Percentiles rank a stretch among this genome's conserved stretches.
These are phyloP conservation scores for Hypoxylon sp. DNA, from an alignment of 2,329 filamentous ascomycete genomes.

Conservation along the genomic window DNA sequence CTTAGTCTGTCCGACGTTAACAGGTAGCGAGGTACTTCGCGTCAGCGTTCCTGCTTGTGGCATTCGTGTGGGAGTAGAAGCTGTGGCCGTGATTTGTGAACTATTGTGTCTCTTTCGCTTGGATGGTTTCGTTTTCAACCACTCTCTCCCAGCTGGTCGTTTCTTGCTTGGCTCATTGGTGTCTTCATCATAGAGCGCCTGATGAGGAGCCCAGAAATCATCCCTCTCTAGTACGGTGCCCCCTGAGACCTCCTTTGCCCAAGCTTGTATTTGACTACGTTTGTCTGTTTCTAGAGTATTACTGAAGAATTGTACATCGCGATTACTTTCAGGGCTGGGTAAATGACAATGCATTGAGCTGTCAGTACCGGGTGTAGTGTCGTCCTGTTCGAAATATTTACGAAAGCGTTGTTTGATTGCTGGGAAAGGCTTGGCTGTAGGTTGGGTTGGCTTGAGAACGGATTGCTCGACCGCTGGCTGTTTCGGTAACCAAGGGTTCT, in stretches of 20 bases:
- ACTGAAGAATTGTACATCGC: constrained; percentile 40
- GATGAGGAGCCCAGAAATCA: constrained; percentile 50
- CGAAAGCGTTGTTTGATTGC: constrained; percentile 22
- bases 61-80: constrained; percentile 45
- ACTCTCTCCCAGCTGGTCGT: constrained; percentile 45
- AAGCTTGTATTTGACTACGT: constrained; percentile 46
- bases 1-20: constrained; percentile 1
- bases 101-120: constrained; percentile 45
- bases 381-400: constrained; percentile 24
- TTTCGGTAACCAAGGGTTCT: constrained; percentile 64
- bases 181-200: constrained; percentile 12
- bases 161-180: constrained; percentile 38
- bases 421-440: constrained; percentile 17
- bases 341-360: constrained; percentile 57
- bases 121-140: constrained; percentile 49
- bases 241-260: constrained; percentile 44
- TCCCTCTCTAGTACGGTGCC: constrained; percentile 44
- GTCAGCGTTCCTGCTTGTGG: constrained; percentile 4
- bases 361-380: constrained; percentile 27
- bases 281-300: constrained; percentile 39
- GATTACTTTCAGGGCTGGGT: constrained; percentile 54
- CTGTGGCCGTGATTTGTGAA: constrained; percentile 37
- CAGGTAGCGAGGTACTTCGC: constrained; percentile 28
- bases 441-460: constrained; percentile 5
- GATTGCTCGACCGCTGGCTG: constrained; percentile 11